phyloP scores from a whole-genome alignment of 2,329 filamentous ascomycete genomes.

The Trichoderma polysporum region DNA sequence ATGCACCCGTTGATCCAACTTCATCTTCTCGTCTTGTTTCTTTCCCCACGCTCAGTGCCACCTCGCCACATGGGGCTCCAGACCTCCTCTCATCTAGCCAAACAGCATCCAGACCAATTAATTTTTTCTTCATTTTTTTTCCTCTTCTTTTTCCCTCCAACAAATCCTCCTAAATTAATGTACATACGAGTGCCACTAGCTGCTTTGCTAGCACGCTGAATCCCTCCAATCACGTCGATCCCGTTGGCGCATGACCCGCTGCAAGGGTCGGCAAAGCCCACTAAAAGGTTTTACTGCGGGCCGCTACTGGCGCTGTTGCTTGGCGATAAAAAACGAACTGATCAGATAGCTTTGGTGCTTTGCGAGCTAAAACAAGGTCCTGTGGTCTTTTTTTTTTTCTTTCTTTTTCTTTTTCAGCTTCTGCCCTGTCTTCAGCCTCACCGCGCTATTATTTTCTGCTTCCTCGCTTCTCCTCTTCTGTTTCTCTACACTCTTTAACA shows the following conservation, averaged over 20 bases:
- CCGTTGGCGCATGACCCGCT: constrained; percentile 5
- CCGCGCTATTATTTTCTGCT: not conserved
- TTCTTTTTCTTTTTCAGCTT: not conserved
- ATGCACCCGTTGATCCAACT: not conserved
- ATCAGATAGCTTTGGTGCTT: not conserved
- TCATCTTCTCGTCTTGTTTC: not conserved
- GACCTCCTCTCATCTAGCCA: not conserved
- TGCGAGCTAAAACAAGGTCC: not conserved
- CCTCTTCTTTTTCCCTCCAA: not conserved
- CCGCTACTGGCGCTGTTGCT: constrained; percentile 4
- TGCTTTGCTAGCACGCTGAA: not conserved
- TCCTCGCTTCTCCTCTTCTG: not conserved
- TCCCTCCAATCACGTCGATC: not conserved
- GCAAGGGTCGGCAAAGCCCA: not conserved
- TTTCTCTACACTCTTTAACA: too few relatives aligned
- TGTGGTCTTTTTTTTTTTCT: not conserved
- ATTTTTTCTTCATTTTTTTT: not conserved
- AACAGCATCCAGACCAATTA: not conserved
- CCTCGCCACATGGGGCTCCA: constrained; percentile 3
- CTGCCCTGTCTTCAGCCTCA: not conserved
- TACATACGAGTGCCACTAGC: too few relatives aligned
- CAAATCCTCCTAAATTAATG: not conserved
- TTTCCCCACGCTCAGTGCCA: not conserved
- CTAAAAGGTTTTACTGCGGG: not conserved
- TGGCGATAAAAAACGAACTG: not conserved